Conservation (phyloP, 345 rosid species). For the Salix udensis region DNA sequence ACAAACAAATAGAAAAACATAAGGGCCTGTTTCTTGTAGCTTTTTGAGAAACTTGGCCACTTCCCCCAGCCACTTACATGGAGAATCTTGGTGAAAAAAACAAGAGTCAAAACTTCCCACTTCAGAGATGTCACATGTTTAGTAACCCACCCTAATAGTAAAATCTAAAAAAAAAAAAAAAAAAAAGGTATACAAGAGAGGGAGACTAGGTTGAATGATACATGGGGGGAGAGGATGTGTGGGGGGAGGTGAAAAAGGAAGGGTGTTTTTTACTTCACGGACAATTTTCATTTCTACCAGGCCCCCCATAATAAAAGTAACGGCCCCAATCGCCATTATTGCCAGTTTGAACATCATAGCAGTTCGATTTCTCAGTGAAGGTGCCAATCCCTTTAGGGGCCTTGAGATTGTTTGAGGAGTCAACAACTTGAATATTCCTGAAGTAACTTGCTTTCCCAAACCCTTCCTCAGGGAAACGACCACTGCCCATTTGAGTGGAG, state of each 20-base stretch:
- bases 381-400: constrained; percentile 85
- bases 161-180: constrained; percentile 4
- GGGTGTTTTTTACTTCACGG: constrained; percentile 27
- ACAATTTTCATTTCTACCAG: constrained; percentile 81
- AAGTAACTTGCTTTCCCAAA: constrained; percentile 90
- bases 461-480: constrained; percentile 88
- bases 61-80: constrained; percentile 38
- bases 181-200: constrained; percentile 27
- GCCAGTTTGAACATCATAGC: constrained; percentile 89
- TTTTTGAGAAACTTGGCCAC: constrained; percentile 45
- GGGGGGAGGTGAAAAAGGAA: background rate
- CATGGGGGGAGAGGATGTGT: constrained; percentile 18
- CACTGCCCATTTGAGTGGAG: constrained; percentile 96
- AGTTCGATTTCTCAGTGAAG: constrained; percentile 87
- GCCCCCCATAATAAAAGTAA: constrained; percentile 94
- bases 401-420: constrained; percentile 83
- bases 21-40: constrained; percentile 42
- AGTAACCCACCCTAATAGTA: constrained; percentile 35
- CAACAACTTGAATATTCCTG: constrained; percentile 87
- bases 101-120: constrained; percentile 51
- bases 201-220: constrained; percentile 48
- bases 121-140: constrained; percentile 26
- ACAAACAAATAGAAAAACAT: constrained; percentile 42
- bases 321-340: constrained; percentile 95
- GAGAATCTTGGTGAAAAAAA: constrained; percentile 26